Conservation (phyloP, 1,284 basidiomycete genomes). For the Malassezia psittaci region DNA sequence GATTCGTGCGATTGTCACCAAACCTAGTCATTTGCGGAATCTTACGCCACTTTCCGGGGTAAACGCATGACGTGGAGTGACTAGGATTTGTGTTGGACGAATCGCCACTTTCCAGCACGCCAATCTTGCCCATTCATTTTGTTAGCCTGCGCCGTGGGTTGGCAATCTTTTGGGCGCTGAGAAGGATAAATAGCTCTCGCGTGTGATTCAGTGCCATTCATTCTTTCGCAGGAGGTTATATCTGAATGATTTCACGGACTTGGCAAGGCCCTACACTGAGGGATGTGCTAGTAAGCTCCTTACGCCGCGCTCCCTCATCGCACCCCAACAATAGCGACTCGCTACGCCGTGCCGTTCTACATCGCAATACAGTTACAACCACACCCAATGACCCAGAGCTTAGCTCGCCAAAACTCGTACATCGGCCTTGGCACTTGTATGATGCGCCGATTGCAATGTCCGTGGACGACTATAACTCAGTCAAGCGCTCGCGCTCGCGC, state of each 20-base stretch:
- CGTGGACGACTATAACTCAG: no score
- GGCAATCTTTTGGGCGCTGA: no score
- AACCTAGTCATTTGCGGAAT: neutral
- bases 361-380: constrained; percentile 7
- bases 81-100: neutral
- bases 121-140: neutral
- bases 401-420: no score
- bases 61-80: neutral
- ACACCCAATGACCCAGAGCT: neutral
- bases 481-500: no score
- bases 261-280: constrained; percentile 8
- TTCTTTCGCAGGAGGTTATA: no score
- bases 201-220: no score
- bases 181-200: neutral
- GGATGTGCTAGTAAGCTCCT: constrained; percentile 7
- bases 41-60: constrained; percentile 1
- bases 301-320: constrained; percentile 7
- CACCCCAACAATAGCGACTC: constrained; percentile 13
- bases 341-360: constrained; percentile 13
- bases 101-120: neutral
- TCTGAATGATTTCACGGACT: constrained; percentile 4
- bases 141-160: no score
- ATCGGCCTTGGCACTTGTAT: no score
- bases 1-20: neutral
- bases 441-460: no score